phyloP scores from a whole-genome alignment of 352 stramenopile species.

The Phytopythium aichiense region DNA sequence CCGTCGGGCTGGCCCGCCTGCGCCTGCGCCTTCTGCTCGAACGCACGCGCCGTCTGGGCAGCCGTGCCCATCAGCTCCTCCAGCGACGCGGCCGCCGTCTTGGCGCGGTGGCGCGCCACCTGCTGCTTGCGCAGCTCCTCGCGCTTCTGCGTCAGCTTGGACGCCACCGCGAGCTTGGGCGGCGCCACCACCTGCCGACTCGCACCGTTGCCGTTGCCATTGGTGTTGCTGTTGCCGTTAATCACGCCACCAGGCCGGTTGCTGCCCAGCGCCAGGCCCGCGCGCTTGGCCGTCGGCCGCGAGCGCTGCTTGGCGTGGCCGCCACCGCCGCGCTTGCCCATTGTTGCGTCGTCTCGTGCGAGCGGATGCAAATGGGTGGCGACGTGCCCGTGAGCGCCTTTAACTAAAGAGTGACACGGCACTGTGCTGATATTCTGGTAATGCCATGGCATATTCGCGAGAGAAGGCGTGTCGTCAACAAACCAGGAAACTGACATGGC shows the following conservation, averaged over 20 bases:
- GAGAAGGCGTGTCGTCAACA: no score
- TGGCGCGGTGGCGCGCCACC: constrained; percentile 34
- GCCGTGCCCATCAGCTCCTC: constrained; percentile 47
- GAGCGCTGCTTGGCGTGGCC: constrained; percentile 15
- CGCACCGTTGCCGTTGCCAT: constrained; percentile 19
- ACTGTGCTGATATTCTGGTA: neutral
- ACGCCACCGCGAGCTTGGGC: constrained; percentile 41
- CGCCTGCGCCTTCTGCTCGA: constrained; percentile 27
- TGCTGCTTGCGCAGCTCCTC: constrained; percentile 57
- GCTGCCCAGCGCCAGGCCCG: constrained; percentile 15
- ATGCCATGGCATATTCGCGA: neutral
- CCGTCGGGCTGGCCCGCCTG: constrained; percentile 9
- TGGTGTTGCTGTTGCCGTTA: neutral
- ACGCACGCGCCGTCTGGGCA: constrained; percentile 35
- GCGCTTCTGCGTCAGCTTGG: constrained; percentile 57
- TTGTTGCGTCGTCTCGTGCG: neutral
- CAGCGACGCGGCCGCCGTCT: constrained; percentile 33
- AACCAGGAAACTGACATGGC: no score
- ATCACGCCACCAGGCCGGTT: neutral
- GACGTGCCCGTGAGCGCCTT: neutral
- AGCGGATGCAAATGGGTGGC: constrained; percentile 1
- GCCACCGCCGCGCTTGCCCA: constrained; percentile 6
- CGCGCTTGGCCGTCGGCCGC: constrained; percentile 25
- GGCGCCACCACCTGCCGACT: constrained; percentile 18
- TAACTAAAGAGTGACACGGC: neutral